Evolutionary conservation across 345 rosid genomes (phyloP).

Genomic region (Pistacia integerrima): DNA sequence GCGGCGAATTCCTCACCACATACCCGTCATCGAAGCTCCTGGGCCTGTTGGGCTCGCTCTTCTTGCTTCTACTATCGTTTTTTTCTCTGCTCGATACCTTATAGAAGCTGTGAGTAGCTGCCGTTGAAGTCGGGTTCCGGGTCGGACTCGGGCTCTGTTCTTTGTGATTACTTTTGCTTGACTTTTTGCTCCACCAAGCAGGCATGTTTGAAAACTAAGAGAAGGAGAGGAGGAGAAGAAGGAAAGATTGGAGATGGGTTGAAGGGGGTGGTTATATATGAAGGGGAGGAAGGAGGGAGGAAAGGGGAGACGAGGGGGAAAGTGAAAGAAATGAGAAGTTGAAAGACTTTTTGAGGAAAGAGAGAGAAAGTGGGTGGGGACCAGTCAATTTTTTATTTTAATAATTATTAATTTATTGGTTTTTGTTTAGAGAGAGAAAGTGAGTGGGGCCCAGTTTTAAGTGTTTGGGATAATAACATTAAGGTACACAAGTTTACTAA

Average conservation of each 20-base stretch:
- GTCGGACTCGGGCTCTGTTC: conserved; percentile 36
- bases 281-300: background rate
- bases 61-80: conserved; percentile 2
- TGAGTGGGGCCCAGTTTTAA: conserved; percentile 12
- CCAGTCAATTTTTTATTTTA: background rate
- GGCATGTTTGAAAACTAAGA: conserved; percentile 46
- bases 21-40: conserved; percentile 39
- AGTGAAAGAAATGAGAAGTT: background rate
- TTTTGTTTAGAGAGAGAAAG: background rate
- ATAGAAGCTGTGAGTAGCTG: no score
- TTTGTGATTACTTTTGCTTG: conserved; percentile 43
- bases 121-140: no score
- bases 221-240: background rate
- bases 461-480: no score
- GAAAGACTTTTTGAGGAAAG: background rate
- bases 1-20: conserved; percentile 47
- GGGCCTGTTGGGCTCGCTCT: conserved; percentile 27
- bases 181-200: conserved; percentile 77
- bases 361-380: background rate
- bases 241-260: conserved; percentile 19
- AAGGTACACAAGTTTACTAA: no score
- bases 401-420: no score
- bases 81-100: no score
- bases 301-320: conserved; percentile 23
- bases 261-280: conserved; percentile 11